Evolutionary conservation across 257 asterid species (phyloP), one percentile per base, ranked within the genome.

Genomic region (Jacaranda mimosifolia): DNA sequence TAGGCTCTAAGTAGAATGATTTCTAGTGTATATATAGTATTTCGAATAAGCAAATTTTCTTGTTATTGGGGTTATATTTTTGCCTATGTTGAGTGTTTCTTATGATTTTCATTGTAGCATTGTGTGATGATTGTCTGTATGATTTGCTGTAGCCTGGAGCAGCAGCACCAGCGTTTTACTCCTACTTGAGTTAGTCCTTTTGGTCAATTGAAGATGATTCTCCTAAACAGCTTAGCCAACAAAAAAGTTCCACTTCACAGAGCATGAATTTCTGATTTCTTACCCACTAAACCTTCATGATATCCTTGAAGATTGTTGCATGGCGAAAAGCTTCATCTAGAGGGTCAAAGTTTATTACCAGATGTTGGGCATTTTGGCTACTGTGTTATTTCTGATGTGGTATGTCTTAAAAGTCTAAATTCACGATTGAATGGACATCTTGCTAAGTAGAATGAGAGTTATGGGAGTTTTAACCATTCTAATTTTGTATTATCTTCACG

Each of bases 11-110:
- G 39, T 56, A 39, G 48, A 82, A 19, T 53, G 32, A 18, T 52
- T 45, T 77, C 18, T 56, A 81, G 66, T 74, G 46, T 42, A 42
- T 42, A 53, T 43, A 46, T 82, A 51, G 53, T 13, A 32, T 64
- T 48, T 35, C 9, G 4, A 42, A 51, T 39, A 10, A 15, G 56
- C 14, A 26, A 21, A 19, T 9, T 70, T 68, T 32, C 15, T 35
- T 39, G 59, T 78, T 69, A 65, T 53, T 80, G 56, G 21, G 64
- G 65, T 46, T 80, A 42, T 46, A 70, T 78, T 19, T 21, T 69
- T 79, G 75, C 78, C 74, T 70, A 1, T 75, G 51, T 38, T 66
- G 72, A 60, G 40, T 57, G 57, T 32, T 78, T 75, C 63, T 63
- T 72, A 5, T 4, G 9, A 63, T 58, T 21, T 26, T 63, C 42